Base-by-base conservation (phyloP, 1,284 basidiomycete species). In the Schizophyllum amplum region DNA sequence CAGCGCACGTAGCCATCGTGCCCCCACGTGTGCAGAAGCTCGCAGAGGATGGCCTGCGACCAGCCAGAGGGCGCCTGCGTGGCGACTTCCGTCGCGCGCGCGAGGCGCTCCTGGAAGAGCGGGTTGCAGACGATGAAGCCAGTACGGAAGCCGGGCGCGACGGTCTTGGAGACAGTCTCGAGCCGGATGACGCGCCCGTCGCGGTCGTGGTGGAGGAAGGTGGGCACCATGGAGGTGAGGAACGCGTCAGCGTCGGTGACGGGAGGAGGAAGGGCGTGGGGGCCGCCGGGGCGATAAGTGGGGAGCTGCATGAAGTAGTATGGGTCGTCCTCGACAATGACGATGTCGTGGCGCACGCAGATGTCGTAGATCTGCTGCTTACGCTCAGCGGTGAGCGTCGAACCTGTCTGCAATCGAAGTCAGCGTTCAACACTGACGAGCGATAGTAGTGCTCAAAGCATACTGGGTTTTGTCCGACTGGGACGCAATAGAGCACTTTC, bases 91-190 rank as follows among this genome's bases (percentile, higher is more conserved):
- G 80, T 77, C n/a, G 82, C 81, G 51, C 90, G 77, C 61, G 88
- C 83, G n/a, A 93, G 69, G 24, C 87, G 77, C 65, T 93, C 90
- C 7, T 84, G 83, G 65, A 89, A 86, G 47, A 81, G 25, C 6
- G 84, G 80, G 64, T 81, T 83, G 65, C 82, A 86, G 0, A 89
- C 92, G 66, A 87, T 86, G 86, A 86, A 93, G 1, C 91, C 90
- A 11, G 92, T 71, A 4, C 90, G 81, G 55, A 81, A 81, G 1
- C 90, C 91, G 3, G 90, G 90, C 1, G 86, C 87, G 55, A 92
- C 81, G 1, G 84, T 89, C 86, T 92, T 92, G 26, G 86, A 90
- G 68, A 92, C 92, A 0, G 87, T 84, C 66, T 92, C 89, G 24
- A 92, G 70, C 3, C 88, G 84, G 53, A 92, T 79, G 27, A 92